Evolutionary conservation across 108 stramenopile species (phyloP).

Genomic region (Fragilariopsis cylindrus): DNA sequence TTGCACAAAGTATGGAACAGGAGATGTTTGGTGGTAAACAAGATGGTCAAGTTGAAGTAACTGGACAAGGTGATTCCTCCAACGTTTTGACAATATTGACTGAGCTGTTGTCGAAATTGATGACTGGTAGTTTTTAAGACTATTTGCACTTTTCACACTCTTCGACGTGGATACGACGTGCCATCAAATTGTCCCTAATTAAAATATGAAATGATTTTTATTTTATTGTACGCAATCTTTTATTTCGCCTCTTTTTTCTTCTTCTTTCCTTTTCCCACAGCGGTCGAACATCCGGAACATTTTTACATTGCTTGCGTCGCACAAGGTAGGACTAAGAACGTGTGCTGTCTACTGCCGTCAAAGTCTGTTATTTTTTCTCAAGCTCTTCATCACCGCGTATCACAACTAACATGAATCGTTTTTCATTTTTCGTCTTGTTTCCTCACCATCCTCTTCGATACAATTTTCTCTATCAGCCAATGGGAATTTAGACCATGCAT

Average conservation of each 20-base stretch:
- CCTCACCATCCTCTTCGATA: slow-evolving; percentile 9
- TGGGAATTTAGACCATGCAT: slow-evolving; percentile 64
- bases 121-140: background rate
- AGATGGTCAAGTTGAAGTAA: background rate
- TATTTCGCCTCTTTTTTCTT: background rate
- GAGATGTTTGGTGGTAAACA: slow-evolving; percentile 14
- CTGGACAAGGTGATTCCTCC: slow-evolving; percentile 3
- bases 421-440: background rate
- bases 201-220: background rate
- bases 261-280: background rate
- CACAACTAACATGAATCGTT: no score
- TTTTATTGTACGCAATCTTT: background rate
- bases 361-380: background rate
- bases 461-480: slow-evolving; percentile 68
- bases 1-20: slow-evolving; percentile 28
- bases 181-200: no score
- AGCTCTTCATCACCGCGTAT: no score
- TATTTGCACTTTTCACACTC: no score
- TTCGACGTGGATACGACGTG: no score
- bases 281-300: slow-evolving; percentile 16
- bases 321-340: slow-evolving; percentile 1
- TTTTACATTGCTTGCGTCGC: slow-evolving; percentile 19
- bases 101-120: slow-evolving; percentile 1
- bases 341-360: no score
- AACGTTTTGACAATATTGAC: background rate